Evolutionary conservation across 2,329 filamentous ascomycete genomes (phyloP).

Genomic region (Talaromyces sp.): DNA sequence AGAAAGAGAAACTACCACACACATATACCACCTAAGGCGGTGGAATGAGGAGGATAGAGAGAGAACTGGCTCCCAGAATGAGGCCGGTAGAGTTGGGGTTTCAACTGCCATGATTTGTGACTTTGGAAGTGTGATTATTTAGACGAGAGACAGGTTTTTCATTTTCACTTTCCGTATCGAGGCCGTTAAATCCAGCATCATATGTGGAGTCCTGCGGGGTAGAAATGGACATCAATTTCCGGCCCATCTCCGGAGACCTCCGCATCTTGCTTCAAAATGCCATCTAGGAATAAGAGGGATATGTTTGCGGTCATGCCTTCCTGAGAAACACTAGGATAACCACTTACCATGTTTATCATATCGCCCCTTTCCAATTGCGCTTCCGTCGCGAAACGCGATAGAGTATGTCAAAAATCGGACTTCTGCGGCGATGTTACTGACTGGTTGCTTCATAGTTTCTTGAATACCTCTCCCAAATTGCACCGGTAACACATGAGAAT

Average conservation of each 20-base stretch:
- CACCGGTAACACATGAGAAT: neutral
- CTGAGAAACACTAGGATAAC: neutral
- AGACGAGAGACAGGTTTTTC: neutral
- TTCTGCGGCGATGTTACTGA: neutral
- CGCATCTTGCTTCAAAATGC: neutral
- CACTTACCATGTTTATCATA: neutral
- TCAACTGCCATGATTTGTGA: neutral
- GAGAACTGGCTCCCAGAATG: neutral
- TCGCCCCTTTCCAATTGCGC: neutral
- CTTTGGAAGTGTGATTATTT: neutral
- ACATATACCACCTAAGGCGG: neutral
- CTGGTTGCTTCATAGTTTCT: neutral
- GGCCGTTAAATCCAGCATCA: neutral
- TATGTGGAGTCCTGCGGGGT: neutral
- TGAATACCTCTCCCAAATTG: conserved; percentile 1
- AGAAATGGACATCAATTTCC: neutral
- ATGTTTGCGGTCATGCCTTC: neutral
- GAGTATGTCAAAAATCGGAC: neutral
- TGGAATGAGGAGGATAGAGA: neutral
- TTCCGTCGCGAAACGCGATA: neutral
- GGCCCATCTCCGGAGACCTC: neutral
- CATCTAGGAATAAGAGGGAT: neutral
- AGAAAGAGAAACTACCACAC: neutral
- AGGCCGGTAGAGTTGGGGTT: neutral
- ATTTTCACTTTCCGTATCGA: neutral